A percentile compares a stretch with the other conserved stretches of the same genome.
Evolutionary conservation across 768 basidiomycete genomes (phyloP).

Genomic region (Termitomyces sp.): DNA sequence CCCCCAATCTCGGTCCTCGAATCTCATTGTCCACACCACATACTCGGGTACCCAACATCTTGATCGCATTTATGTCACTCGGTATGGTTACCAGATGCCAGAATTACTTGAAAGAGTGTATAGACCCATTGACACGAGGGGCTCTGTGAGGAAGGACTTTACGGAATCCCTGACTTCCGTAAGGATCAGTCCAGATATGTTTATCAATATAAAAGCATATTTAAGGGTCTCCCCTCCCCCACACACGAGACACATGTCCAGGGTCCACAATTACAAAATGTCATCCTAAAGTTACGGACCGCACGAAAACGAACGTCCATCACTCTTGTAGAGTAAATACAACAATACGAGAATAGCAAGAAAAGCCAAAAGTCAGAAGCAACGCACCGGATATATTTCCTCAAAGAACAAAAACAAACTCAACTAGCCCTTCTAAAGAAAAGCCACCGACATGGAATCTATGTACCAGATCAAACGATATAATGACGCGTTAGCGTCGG

Average conservation of each 20-base stretch:
- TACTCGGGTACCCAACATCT: too few species aligned
- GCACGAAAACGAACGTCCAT: background rate
- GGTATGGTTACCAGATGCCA: background rate
- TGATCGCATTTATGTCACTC: background rate
- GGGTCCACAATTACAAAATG: background rate
- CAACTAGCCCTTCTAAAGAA: background rate
- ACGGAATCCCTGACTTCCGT: background rate
- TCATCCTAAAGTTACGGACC: background rate
- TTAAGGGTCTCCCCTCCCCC: background rate
- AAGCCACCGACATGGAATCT: background rate
- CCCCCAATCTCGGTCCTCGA: background rate
- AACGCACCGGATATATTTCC: constrained; percentile 1
- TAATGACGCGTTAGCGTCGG: background rate
- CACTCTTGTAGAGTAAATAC: background rate
- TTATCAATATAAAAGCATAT: constrained; percentile 1
- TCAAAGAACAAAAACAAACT: background rate
- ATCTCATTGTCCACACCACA: background rate
- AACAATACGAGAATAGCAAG: background rate
- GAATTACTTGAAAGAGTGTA: background rate
- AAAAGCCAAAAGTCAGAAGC: background rate
- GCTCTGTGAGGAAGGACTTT: background rate
- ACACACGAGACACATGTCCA: background rate
- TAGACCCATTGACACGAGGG: background rate
- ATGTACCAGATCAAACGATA: background rate
- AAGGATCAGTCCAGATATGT: background rate